Evolutionary conservation across 1,284 basidiomycete species (phyloP), one percentile per base, ranked within the genome.

Genomic region (Ceratobasidium sp.): DNA sequence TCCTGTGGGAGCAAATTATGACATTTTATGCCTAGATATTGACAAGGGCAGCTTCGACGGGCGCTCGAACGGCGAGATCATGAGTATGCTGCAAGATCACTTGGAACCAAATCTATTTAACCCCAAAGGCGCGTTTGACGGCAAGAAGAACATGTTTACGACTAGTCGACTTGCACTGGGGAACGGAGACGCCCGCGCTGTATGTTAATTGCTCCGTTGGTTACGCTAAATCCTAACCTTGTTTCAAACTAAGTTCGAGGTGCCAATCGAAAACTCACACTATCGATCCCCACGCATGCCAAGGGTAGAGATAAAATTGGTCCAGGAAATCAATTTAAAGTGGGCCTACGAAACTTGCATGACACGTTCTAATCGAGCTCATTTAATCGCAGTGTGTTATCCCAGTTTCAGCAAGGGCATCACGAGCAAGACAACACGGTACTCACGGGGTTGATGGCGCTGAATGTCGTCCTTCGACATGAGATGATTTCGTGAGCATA

Each of bases 401-500:
- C 84, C 14, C 86, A 90, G 0, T 93, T 90, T 79, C 83, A 92
- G 9, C 80, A 84, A 54, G 91, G 92, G 0, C 83, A 88, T 58
- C 89, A 91, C 76, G 88, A 87, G 0, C 88, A 90, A 59, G 92
- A 93, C 77, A 90, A 90, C 76, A 82, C 80, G 9, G 90, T 93
- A 0, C 79, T 90, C 48, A 93, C 91, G 1, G 91, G 91, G 0
- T 88, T 92, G 77, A 92, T 89, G 5, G 91, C 91, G 0, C 81
- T 93, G 66, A 93, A 93, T 78, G 90, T 92, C 41, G 89, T 90
- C 16, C 86, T 93, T 39, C 86, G 91, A n/a, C 91, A 90, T 88
- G 88, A 89, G 76, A 90, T 90, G 0, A 88, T 86, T 0, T 82
- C 89, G 83, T 81, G 61, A 29, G 80, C 78, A 9, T 53, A 56